Percentiles rank a stretch among this genome's conserved stretches.
phyloP scores from a whole-genome alignment of 768 basidiomycete genomes.

The Phlebiopsis gigantea region DNA sequence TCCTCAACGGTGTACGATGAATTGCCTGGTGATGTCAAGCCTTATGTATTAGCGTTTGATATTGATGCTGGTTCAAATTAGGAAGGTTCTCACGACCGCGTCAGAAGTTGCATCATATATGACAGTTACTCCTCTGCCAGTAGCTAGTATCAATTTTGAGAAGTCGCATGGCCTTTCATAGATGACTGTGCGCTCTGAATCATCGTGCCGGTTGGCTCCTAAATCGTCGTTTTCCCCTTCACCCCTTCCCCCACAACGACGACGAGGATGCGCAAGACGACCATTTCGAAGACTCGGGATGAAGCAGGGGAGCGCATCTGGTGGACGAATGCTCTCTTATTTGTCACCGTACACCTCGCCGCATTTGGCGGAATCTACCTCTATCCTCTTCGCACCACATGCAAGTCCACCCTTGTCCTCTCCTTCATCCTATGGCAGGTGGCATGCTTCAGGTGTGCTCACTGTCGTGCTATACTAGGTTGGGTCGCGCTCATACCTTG shows the following conservation, averaged over 20 bases:
- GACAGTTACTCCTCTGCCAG: neutral
- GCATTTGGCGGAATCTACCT: conserved; percentile 47
- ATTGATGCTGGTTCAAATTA: neutral
- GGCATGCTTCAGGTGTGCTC: conserved; percentile 60
- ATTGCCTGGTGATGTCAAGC: neutral
- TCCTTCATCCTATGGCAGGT: conserved; percentile 61
- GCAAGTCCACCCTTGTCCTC: conserved; percentile 43
- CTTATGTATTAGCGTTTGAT: neutral
- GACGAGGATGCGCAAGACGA: neutral
- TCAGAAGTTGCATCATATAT: neutral
- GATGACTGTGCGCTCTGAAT: too few species aligned
- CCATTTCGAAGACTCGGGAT: neutral
- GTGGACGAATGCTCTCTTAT: conserved; percentile 62
- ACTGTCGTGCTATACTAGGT: neutral
- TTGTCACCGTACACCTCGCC: conserved; percentile 50
- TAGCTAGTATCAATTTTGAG: too few species aligned
- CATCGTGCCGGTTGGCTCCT: too few species aligned
- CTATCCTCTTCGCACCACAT: conserved; percentile 41
- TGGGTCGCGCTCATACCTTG: neutral
- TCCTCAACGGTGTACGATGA: neutral
- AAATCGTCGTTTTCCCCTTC: too few species aligned
- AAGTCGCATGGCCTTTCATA: too few species aligned
- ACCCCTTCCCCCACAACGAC: neutral
- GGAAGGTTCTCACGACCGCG: neutral
- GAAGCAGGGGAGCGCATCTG: conserved; percentile 38